Evolutionary conservation across 2,329 filamentous ascomycete species (phyloP), one percentile per base, ranked within the genome.

Genomic region (Botryotinia calthae): DNA sequence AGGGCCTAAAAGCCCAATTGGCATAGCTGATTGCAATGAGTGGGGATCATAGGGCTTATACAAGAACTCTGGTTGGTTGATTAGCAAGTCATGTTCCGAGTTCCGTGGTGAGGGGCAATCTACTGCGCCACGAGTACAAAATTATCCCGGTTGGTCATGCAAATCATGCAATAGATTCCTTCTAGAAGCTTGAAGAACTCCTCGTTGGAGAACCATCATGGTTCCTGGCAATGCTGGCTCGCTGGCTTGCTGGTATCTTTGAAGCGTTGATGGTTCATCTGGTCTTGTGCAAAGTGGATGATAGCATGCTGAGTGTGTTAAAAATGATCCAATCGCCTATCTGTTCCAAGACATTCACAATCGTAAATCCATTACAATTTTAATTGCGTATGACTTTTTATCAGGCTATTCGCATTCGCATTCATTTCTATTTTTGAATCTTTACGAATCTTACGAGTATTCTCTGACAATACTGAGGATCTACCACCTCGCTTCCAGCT

Each of bases 121-220:
- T 54, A 56, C 65, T 67, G 48, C 65, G 65, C 65, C 65, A 67
- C 48, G 65, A 25, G 65, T 34, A 65, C 12, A 48, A 42, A 64
- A 14, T 66, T 66, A 66, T 54, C 63, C 63, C 48, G 46, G 34
- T 40, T 34, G 34, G 40, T 46, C 25, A 54, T 40, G 51, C n/a
- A 56, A 56, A 31, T 40, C 59, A 62, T 62, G 59, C 59, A 56
- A 67, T 42, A 18, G 65, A 67, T 56, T 42, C 18, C 34, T 67
- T 67, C 65, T 18, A 56, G 65, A 67, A 67, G 65, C 22, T 65
- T 65, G 28, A 48, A 48, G 44, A 65, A 56, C 16, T 5, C 5
- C 31, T 56, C 46, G 22, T 44, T 18, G 34, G 48, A 56, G 34
- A 31, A 34, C 22, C 8, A 20, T 31, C 46, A 25, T 54, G 25